Evolutionary conservation across 371 early-diverging fungal species (phyloP), one percentile per base, ranked within the genome.

Genomic region (Rhizopus arrhizus): DNA sequence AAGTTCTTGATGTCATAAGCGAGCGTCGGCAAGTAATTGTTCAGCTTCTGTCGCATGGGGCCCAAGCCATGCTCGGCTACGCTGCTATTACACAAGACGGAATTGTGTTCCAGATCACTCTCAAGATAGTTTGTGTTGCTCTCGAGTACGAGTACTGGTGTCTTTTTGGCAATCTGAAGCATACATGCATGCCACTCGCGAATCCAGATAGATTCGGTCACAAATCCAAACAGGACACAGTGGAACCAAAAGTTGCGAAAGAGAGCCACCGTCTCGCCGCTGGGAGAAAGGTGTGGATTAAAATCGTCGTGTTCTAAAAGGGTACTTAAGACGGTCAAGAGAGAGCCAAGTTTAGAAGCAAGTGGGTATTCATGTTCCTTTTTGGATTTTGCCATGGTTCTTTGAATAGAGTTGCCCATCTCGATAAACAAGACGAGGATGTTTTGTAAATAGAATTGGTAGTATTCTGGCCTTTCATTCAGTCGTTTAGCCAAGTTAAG

Each of bases 161-260:
- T 91, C 58, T 91, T 92, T 62, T 80, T 78, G 4, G 97, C 95
- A 65, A 97, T 86, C 1, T 79, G 58, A 0, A 82, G 60, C 73
- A 95, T 79, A 0, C 85, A 72, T 1, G 74, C 70, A 55, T 84
- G 75, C 90, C 95, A 95, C 64, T 84, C 88, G 9, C 82, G 82
- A 33, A 89, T 83, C 89, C 94, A 95, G 8, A 82, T 74, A 2
- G 89, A 83, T 42, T 92, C 89, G 5, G 87, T 82, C n/a, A 89
- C 79, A 59, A 91, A 88, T 2, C 93, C 90, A 71, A 85, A 89
- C 5, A 92, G 66, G 5, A 95, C 88, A 58, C 92, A 84, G 56
- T 92, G 89, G 65, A 96, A 89, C 98, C 98, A 97, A 12, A 90
- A 76, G 65, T 93, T 93, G 36, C 96, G 85, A 80, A 93, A 94